phyloP scores from a whole-genome alignment of 2,329 filamentous ascomycete species.

The Diaporthe aspalathi region DNA sequence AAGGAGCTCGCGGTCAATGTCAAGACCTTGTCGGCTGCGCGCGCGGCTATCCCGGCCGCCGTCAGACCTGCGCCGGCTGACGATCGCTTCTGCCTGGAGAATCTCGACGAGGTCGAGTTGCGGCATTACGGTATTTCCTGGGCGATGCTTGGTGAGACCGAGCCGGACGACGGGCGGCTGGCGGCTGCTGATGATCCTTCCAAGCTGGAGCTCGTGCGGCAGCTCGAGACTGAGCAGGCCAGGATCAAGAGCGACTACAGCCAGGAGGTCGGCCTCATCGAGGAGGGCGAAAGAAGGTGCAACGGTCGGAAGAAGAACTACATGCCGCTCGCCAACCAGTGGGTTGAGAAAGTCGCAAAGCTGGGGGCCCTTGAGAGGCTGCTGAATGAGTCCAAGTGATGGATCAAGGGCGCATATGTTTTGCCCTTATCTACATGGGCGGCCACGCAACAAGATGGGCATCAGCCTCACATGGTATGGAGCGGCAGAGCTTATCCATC shows the following conservation, averaged over 20 bases:
- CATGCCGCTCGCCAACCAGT: slow-evolving; percentile 74
- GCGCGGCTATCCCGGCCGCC: slow-evolving; percentile 48
- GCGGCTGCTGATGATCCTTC: not conserved
- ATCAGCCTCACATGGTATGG: not conserved
- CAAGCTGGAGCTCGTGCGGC: slow-evolving; percentile 37
- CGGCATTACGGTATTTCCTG: slow-evolving; percentile 24
- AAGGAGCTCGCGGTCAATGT: slow-evolving; percentile 59
- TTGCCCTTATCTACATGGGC: too few species aligned
- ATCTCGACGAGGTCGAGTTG: slow-evolving; percentile 20
- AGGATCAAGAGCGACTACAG: slow-evolving; percentile 58
- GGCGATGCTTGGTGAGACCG: slow-evolving; percentile 5
- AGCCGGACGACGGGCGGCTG: not conserved
- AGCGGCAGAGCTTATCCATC: not conserved
- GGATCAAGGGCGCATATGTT: too few species aligned
- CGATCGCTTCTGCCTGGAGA: slow-evolving; percentile 16
- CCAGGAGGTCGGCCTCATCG: slow-evolving; percentile 58
- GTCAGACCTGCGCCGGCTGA: slow-evolving; percentile 14
- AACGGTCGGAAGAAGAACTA: slow-evolving; percentile 73
- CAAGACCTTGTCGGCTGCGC: slow-evolving; percentile 46
- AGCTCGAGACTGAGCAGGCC: slow-evolving; percentile 55
- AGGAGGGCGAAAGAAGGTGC: slow-evolving; percentile 64
- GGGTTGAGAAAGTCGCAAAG: slow-evolving; percentile 76
- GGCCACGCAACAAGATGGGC: too few species aligned
- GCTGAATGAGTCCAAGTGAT: slow-evolving; percentile 38
- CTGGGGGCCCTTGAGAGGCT: slow-evolving; percentile 68